Base-by-base conservation (phyloP, 768 basidiomycete genomes). In the Suillus subaureus region DNA sequence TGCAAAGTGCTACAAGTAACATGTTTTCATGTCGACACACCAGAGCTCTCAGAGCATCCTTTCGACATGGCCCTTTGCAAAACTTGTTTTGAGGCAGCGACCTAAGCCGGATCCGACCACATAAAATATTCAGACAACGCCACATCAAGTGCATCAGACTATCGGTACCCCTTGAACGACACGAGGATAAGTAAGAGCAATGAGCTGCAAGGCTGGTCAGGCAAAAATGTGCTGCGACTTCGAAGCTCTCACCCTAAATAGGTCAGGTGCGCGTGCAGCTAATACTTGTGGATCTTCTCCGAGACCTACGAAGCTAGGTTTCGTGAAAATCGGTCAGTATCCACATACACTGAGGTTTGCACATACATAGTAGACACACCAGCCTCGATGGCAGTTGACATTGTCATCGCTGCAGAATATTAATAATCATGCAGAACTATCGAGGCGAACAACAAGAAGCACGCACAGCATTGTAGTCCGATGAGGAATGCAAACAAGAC, bases 321-420 rank as follows among this genome's bases (percentile, higher is more conserved):
- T 18, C 11, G 33, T 31, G 35, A 49, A 47, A 37, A 61, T 56
- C 33, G 49, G 11, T 61, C 54, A 28, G 42, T 55, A 39, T 49
- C 6, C 57, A 13, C 18, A 16, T 61, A 8, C 6, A 33, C 31
- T 11, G 18, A 23, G 39, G 18, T 42, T 7, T 42, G 42, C 33
- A 72, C 85, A 68, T 75, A 92, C 87, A 94, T 93, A 2, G 93
- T 94, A 2, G 92, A 94, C 1, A 95, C 93, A 60, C 93, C 94
- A 16, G 92, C 92, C 72, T 94, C 92, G 69, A 93, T 87, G 4
- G 90, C 87, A 15, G 89, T 88, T 3, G 87, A 85, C 66, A 92
- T 78, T 7, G 90, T 91, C 66, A 90, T 75, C 18, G 86, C 90
- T 91, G 67, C 40, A 26, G 26, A 66, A 52, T 52, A 52, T 52